phyloP scores from a whole-genome alignment of 2,329 filamentous ascomycete genomes.

The Fusarium pilosicola region DNA sequence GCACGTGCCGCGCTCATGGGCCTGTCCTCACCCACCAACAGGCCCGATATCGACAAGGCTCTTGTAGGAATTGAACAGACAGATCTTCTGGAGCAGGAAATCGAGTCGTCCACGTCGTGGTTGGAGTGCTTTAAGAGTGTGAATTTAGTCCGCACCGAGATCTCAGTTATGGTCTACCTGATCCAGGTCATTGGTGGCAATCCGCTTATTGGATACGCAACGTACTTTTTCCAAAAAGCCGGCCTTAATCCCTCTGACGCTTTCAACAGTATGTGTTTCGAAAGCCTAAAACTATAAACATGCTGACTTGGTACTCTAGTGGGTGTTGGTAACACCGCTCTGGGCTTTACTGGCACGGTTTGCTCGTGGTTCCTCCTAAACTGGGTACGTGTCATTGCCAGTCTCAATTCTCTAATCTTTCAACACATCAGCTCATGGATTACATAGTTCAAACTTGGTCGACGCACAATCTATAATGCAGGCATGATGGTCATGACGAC shows the following conservation, averaged over 20 bases:
- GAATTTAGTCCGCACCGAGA: conserved; percentile 57
- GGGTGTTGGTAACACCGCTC: conserved; percentile 50
- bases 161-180: conserved; percentile 55
- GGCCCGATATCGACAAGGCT: conserved; percentile 54
- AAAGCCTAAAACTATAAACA: not conserved
- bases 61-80: conserved; percentile 75
- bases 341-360: conserved; percentile 55
- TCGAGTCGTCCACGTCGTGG: conserved; percentile 52
- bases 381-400: not conserved
- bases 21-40: conserved; percentile 46
- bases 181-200: conserved; percentile 53
- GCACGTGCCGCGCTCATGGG: conserved; percentile 42
- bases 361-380: conserved; percentile 52
- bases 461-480: conserved; percentile 53
- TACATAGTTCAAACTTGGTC: conserved; percentile 45
- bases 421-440: not conserved
- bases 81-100: conserved; percentile 54
- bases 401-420: fast-evolving
- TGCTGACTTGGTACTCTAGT: conserved; percentile 42
- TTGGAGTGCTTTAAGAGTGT: conserved; percentile 59
- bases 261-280: conserved; percentile 34
- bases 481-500: conserved; percentile 54
- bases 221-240: conserved; percentile 60
- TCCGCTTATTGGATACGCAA: conserved; percentile 54
- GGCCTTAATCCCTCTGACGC: conserved; percentile 52